phyloP scores from a whole-genome alignment of 1,284 basidiomycete species.

The Trametes hirsuta region DNA sequence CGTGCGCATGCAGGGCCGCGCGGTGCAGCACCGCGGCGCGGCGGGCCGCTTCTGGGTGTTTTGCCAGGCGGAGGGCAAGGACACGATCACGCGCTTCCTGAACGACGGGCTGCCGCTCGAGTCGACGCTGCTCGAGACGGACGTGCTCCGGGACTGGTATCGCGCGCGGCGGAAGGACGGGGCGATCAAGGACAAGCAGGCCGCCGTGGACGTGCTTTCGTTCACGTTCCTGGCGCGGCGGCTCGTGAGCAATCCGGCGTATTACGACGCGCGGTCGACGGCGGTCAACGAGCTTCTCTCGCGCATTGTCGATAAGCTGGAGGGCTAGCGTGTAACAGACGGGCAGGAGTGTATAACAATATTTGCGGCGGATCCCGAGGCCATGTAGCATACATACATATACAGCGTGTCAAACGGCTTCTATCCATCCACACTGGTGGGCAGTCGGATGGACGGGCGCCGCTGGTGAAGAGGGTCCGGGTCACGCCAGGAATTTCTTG shows the following conservation, averaged over 20 bases:
- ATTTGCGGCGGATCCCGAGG: neutral
- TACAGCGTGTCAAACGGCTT: neutral
- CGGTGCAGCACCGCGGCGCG: constrained; percentile 60
- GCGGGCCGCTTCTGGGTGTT: constrained; percentile 81
- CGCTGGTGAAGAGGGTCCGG: too few species aligned
- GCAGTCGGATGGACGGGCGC: too few species aligned
- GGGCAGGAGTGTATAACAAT: constrained; percentile 2
- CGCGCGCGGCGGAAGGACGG: constrained; percentile 42
- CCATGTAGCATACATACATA: constrained; percentile 9
- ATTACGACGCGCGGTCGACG: constrained; percentile 67
- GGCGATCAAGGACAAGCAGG: constrained; percentile 58
- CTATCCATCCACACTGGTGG: neutral
- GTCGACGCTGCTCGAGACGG: constrained; percentile 69
- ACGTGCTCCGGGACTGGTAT: constrained; percentile 58
- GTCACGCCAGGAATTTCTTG: constrained; percentile 61
- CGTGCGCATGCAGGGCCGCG: constrained; percentile 89
- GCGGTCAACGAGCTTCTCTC: constrained; percentile 63
- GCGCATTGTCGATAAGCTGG: constrained; percentile 67
- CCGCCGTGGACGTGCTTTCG: constrained; percentile 76
- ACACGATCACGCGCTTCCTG: constrained; percentile 81
- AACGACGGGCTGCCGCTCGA: constrained; percentile 89
- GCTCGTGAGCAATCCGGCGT: constrained; percentile 81
- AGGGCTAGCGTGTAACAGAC: constrained; percentile 27
- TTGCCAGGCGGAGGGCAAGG: constrained; percentile 83
- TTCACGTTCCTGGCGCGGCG: constrained; percentile 84